Percentiles rank a stretch among this genome's conserved stretches.
phyloP scores from a whole-genome alignment of 352 stramenopile species.

The Globisporangium barbulae region DNA sequence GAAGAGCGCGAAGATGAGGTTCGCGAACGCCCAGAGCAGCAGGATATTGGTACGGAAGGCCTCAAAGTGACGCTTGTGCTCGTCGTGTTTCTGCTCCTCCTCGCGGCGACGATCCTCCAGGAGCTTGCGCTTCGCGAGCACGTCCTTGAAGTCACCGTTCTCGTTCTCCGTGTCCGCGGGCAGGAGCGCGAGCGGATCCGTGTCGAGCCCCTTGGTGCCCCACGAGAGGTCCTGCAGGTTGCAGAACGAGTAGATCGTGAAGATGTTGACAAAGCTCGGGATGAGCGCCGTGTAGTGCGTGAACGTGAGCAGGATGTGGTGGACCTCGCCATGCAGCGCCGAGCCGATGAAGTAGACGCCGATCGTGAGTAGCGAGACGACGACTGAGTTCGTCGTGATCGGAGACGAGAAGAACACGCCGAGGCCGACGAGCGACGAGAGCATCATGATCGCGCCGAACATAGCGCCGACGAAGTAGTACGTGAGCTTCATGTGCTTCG shows the following conservation, averaged over 20 bases:
- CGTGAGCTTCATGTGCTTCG: conserved; percentile 85
- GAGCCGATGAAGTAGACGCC: conserved; percentile 85
- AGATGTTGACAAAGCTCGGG: conserved; percentile 88
- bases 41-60: conserved; percentile 83
- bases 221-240: conserved; percentile 88
- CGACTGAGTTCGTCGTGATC: conserved; percentile 46
- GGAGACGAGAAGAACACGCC: conserved; percentile 73
- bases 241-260: conserved; percentile 89
- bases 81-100: conserved; percentile 46
- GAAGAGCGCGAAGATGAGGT: conserved; percentile 76
- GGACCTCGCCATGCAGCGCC: conserved; percentile 72
- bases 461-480: conserved; percentile 77
- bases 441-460: conserved; percentile 78
- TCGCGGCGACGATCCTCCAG: conserved; percentile 68
- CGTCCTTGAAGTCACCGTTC: conserved; percentile 82
- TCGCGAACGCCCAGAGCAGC: conserved; percentile 76
- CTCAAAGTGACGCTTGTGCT: conserved; percentile 78
- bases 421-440: conserved; percentile 67
- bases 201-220: conserved; percentile 73
- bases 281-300: conserved; percentile 86
- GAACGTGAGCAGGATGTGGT: conserved; percentile 85
- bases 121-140: conserved; percentile 71
- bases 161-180: conserved; percentile 48
- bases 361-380: conserved; percentile 63
- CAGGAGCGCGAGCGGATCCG: conserved; percentile 45